A percentile compares a stretch with the other conserved stretches of the same genome.
These are phyloP conservation scores for Exserohilum rostratum DNA, from an alignment of 2,329 filamentous ascomycete genomes.

Conservation along the genomic window DNA sequence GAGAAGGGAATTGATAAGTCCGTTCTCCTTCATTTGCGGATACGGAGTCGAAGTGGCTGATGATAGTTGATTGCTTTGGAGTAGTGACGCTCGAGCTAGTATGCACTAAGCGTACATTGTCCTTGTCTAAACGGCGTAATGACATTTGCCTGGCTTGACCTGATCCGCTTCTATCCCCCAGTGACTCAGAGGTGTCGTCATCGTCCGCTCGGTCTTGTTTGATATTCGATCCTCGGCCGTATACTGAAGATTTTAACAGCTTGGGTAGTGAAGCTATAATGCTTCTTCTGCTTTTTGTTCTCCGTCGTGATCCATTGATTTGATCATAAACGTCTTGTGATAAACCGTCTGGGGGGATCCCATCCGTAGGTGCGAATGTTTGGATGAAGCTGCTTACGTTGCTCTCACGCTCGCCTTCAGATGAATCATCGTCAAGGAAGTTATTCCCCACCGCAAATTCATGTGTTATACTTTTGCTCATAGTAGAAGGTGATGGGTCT, in stretches of 20 bases:
- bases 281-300: constrained; percentile 20
- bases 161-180: constrained; percentile 1
- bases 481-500: constrained; percentile 30
- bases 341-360: constrained; percentile 10
- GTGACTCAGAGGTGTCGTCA: not conserved
- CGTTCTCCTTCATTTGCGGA: constrained; percentile 3
- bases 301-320: constrained; percentile 2
- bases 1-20: not conserved
- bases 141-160: constrained; percentile 33
- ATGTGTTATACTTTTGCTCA: constrained; percentile 32
- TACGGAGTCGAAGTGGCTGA: constrained; percentile 12
- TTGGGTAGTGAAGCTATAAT: constrained; percentile 23
- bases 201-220: not conserved
- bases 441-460: constrained; percentile 27
- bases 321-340: constrained; percentile 1
- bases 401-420: constrained; percentile 34
- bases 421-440: constrained; percentile 39
- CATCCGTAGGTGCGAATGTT: constrained; percentile 11
- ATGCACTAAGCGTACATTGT: constrained; percentile 31
- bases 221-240: constrained; percentile 13
- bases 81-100: constrained; percentile 26
- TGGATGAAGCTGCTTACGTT: constrained; percentile 25
- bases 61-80: constrained; percentile 24
- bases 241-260: constrained; percentile 11
- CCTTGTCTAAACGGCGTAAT: constrained; percentile 29